These are phyloP conservation scores for Dothideomycetes sp. DNA, from an alignment of 2,329 filamentous ascomycete species.

Conservation along the genomic window DNA sequence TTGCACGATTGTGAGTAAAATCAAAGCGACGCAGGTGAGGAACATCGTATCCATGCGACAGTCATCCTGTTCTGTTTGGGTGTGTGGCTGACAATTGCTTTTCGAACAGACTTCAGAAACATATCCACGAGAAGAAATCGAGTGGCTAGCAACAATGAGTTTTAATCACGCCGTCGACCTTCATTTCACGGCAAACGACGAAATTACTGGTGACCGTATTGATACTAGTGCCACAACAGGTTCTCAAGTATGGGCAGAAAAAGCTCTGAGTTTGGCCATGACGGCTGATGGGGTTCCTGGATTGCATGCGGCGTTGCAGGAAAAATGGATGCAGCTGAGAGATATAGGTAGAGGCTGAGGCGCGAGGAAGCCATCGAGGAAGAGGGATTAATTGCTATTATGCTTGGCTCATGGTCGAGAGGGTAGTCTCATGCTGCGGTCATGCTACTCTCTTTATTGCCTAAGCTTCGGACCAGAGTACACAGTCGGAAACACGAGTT, in stretches of 20 bases:
- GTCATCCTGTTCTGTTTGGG: not conserved
- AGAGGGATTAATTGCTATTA: too few relatives aligned
- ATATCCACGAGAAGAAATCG: constrained; percentile 60
- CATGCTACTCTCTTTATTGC: too few relatives aligned
- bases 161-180: constrained; percentile 65
- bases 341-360: constrained; percentile 7
- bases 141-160: constrained; percentile 62
- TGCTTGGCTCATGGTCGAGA: too few relatives aligned
- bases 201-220: constrained; percentile 30
- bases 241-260: constrained; percentile 54
- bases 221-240: not conserved
- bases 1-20: constrained; percentile 40
- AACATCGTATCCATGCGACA: not conserved
- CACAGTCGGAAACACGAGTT: too few relatives aligned
- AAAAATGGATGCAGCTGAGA: constrained; percentile 19
- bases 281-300: constrained; percentile 44
- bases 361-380: not conserved
- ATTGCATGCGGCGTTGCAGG: constrained; percentile 31
- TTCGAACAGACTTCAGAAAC: constrained; percentile 16
- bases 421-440: too few relatives aligned
- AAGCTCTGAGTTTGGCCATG: constrained; percentile 53
- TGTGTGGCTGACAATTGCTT: not conserved
- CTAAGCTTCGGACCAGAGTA: too few relatives aligned
- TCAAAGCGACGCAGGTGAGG: not conserved
- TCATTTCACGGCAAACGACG: constrained; percentile 48